These are phyloP conservation scores for Tricholoma bakamatsutake DNA, from an alignment of 768 basidiomycete genomes.

Conservation along the genomic window DNA sequence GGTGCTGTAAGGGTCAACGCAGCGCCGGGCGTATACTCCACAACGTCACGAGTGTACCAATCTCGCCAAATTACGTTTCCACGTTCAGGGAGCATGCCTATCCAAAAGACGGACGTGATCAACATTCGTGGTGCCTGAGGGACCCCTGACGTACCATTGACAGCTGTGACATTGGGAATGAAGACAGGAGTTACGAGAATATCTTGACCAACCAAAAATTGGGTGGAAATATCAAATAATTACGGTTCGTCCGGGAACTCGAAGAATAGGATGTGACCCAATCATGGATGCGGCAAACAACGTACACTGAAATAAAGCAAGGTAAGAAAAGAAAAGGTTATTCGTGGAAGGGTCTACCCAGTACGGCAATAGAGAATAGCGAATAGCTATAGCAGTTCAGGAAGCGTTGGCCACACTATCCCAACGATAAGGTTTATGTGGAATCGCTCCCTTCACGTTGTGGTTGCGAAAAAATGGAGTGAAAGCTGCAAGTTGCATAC, in stretches of 20 bases:
- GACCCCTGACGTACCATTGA: conserved; percentile 43
- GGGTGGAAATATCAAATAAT: conserved; percentile 53
- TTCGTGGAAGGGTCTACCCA: conserved; percentile 47
- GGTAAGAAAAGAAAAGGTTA: background rate
- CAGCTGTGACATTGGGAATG: conserved; percentile 58
- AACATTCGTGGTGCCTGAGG: background rate
- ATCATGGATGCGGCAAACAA: conserved; percentile 59
- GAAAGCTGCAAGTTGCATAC: conserved; percentile 86
- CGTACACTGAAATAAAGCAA: conserved; percentile 44
- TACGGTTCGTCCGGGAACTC: conserved; percentile 72
- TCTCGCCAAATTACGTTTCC: conserved; percentile 60
- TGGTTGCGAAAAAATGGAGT: conserved; percentile 82
- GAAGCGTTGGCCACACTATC: conserved; percentile 73
- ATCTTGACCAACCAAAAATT: conserved; percentile 67
- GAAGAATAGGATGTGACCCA: conserved; percentile 75
- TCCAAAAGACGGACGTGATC: background rate
- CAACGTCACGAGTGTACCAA: conserved; percentile 62
- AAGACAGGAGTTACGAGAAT: conserved; percentile 77
- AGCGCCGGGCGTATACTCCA: conserved; percentile 34
- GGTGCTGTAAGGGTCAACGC: conserved; percentile 57
- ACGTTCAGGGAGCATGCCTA: conserved; percentile 63
- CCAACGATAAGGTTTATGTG: conserved; percentile 83
- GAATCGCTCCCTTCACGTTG: conserved; percentile 54
- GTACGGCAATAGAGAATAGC: conserved; percentile 72
- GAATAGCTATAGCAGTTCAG: conserved; percentile 60